phyloP scores from a whole-genome alignment of 345 rosid genomes.

The Brassica juncea region DNA sequence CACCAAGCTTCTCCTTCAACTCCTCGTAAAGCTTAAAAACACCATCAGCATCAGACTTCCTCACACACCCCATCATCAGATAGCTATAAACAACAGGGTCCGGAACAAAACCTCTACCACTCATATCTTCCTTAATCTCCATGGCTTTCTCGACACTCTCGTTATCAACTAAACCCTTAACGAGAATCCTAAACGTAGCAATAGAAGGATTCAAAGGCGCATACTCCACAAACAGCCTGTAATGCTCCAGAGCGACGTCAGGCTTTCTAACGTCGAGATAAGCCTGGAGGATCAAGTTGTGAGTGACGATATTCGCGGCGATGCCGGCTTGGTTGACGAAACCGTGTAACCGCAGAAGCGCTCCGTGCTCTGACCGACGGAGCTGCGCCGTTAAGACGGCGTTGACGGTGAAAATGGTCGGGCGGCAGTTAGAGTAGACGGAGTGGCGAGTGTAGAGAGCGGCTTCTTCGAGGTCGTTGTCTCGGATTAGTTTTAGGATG shows the following conservation, averaged over 20 bases:
- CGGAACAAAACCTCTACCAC: conserved; percentile 53
- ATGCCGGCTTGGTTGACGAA: conserved; percentile 84
- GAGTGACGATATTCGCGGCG: conserved; percentile 74
- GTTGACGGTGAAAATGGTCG: conserved; percentile 80
- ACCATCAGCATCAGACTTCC: conserved; percentile 56
- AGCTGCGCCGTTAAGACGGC: conserved; percentile 82
- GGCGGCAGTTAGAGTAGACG: conserved; percentile 86
- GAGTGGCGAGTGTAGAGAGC: conserved; percentile 90
- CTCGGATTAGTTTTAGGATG: conserved; percentile 64
- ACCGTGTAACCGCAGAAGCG: conserved; percentile 69
- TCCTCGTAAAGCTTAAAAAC: conserved; percentile 68
- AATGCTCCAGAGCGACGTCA: conserved; percentile 74
- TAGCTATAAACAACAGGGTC: conserved; percentile 72
- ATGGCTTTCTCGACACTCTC: conserved; percentile 66
- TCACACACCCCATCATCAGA: conserved; percentile 67
- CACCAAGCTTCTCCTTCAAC: conserved; percentile 77
- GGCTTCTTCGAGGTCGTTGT: conserved; percentile 84
- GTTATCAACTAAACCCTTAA: conserved; percentile 82
- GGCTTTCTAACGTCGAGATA: conserved; percentile 77
- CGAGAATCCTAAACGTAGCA: conserved; percentile 69
- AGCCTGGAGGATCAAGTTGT: conserved; percentile 75
- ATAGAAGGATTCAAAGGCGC: conserved; percentile 78
- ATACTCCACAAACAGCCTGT: conserved; percentile 65
- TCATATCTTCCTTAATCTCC: conserved; percentile 84
- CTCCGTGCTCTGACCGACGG: conserved; percentile 74